These are phyloP conservation scores for Saccharomyces hybrid DNA, from an alignment of 1,139 yeast genomes.

Conservation along the genomic window DNA sequence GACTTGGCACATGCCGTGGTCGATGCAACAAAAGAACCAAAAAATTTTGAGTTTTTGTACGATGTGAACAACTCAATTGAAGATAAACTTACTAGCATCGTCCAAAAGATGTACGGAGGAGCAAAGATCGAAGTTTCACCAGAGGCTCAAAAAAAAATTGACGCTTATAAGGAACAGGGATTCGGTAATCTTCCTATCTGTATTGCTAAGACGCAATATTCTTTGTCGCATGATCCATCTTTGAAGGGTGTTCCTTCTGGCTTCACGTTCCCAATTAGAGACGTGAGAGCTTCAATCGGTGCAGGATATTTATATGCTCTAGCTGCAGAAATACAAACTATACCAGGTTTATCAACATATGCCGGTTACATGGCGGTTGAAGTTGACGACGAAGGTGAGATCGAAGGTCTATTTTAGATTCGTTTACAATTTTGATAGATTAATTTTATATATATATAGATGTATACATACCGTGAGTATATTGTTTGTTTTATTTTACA, in stretches of 20 bases:
- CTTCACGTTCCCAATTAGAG: conserved; percentile 71
- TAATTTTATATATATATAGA: background rate
- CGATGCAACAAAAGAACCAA: conserved; percentile 54
- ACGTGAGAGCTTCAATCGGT: conserved; percentile 72
- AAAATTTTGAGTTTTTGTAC: conserved; percentile 65
- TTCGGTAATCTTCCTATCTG: conserved; percentile 70
- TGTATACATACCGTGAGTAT: too few relatives aligned
- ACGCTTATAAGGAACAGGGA: conserved; percentile 60
- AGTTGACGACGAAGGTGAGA: conserved; percentile 69
- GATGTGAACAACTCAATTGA: conserved; percentile 66
- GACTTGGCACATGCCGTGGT: conserved; percentile 81
- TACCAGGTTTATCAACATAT: conserved; percentile 76
- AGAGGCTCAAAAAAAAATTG: conserved; percentile 59
- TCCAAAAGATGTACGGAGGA: conserved; percentile 73
- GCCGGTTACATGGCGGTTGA: conserved; percentile 83
- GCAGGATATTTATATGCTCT: conserved; percentile 78
- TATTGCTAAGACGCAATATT: conserved; percentile 78
- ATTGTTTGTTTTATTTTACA: too few relatives aligned
- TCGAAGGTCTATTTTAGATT: conserved; percentile 61
- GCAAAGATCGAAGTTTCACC: conserved; percentile 58
- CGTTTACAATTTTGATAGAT: background rate
- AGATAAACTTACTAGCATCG: conserved; percentile 62
- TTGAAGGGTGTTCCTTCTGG: conserved; percentile 77
- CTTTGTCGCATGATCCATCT: conserved; percentile 73
- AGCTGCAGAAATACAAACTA: conserved; percentile 78